phyloP scores from a whole-genome alignment of 2,329 filamentous ascomycete genomes.

The Diplodia corticola region DNA sequence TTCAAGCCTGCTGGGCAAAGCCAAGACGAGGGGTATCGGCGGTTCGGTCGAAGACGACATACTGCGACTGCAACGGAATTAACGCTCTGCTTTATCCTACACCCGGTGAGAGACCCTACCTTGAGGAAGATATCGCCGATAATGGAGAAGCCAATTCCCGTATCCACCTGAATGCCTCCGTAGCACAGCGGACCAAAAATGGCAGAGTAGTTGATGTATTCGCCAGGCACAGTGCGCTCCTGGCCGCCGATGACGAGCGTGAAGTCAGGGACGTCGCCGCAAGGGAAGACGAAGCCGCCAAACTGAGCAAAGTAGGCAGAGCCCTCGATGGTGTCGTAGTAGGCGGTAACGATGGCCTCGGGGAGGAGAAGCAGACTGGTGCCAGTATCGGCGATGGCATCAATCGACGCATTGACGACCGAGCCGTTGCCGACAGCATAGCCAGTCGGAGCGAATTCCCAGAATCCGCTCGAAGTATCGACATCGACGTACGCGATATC shows the following conservation, averaged over 20 bases:
- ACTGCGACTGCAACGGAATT: conserved; percentile 48
- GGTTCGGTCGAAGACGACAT: conserved; percentile 66
- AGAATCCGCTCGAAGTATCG: conserved; percentile 61
- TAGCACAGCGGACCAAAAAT: conserved; percentile 59
- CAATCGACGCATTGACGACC: conserved; percentile 45
- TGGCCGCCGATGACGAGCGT: conserved; percentile 53
- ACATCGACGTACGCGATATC: conserved; percentile 57
- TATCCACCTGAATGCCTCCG: conserved; percentile 70
- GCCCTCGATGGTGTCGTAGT: conserved; percentile 60
- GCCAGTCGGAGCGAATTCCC: conserved; percentile 59
- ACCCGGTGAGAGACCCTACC: conserved; percentile 33
- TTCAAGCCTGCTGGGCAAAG: conserved; percentile 34
- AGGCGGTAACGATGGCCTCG: conserved; percentile 53
- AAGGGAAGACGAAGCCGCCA: conserved; percentile 59
- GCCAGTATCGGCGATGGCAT: conserved; percentile 68
- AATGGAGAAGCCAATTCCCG: conserved; percentile 63
- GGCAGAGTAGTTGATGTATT: conserved; percentile 57
- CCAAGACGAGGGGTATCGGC: conserved; percentile 38
- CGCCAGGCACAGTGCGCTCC: conserved; percentile 54
- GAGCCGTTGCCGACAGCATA: conserved; percentile 54
- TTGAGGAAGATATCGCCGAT: conserved; percentile 81
- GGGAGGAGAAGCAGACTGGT: conserved; percentile 66
- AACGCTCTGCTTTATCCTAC: background rate
- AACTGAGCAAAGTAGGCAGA: conserved; percentile 49
- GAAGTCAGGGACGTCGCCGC: conserved; percentile 55